Evolutionary conservation across 2,329 filamentous ascomycete species (phyloP).

Genomic region (Diaporthe citriasiana): DNA sequence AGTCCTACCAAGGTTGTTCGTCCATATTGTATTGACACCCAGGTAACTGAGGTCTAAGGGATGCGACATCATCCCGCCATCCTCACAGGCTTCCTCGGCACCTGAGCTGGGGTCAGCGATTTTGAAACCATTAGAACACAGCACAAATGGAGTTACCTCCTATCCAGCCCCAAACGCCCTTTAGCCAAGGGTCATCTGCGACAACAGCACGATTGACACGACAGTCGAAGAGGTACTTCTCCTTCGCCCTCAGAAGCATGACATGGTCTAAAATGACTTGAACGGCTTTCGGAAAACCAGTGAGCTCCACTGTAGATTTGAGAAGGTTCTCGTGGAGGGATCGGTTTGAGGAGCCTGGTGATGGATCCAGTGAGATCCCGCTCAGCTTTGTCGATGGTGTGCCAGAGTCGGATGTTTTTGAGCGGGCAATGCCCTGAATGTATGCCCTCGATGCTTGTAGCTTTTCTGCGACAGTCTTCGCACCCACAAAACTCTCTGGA

Average conservation of each 20-base stretch:
- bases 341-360: conserved; percentile 58
- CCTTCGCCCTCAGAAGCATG: conserved; percentile 72
- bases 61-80: conserved; percentile 78
- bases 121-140: background rate
- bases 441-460: conserved; percentile 61
- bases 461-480: conserved; percentile 63
- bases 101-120: conserved; percentile 55
- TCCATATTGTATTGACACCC: conserved; percentile 81
- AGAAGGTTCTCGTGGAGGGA: conserved; percentile 71
- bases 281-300: conserved; percentile 64
- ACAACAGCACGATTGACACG: conserved; percentile 76
- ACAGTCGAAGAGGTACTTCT: conserved; percentile 75
- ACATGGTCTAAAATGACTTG: conserved; percentile 68
- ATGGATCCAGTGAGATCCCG: conserved; percentile 37
- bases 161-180: conserved; percentile 84
- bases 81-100: conserved; percentile 73
- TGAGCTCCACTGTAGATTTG: conserved; percentile 58
- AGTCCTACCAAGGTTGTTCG: conserved; percentile 72
- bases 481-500: conserved; percentile 58
- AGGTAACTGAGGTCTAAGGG: conserved; percentile 82
- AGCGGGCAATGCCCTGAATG: conserved; percentile 19
- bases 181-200: conserved; percentile 80
- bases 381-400: conserved; percentile 32
- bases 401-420: conserved; percentile 40
- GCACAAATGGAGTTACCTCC: conserved; percentile 63